These are phyloP conservation scores for Candida endomychidarum DNA, from an alignment of 805 yeast genomes.

Conservation along the genomic window DNA sequence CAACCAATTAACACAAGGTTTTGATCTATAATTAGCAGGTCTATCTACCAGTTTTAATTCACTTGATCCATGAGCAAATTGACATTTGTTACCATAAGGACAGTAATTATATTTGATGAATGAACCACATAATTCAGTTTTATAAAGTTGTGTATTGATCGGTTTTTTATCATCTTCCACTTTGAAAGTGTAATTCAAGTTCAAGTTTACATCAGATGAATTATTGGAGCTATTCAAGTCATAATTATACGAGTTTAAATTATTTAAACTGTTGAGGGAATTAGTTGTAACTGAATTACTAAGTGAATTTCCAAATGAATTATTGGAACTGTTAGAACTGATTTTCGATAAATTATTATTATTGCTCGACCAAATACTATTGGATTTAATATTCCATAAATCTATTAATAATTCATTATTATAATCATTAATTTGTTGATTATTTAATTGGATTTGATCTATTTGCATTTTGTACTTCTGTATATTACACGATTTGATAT, in stretches of 20 bases:
- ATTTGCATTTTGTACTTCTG: constrained; percentile 11
- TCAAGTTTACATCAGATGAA: background rate
- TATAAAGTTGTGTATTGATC: constrained; percentile 69
- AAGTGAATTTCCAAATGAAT: too few relatives aligned
- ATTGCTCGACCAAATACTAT: constrained; percentile 8
- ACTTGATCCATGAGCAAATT: constrained; percentile 85
- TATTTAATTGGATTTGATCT: constrained; percentile 8
- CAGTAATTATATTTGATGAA: constrained; percentile 66
- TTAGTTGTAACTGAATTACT: background rate
- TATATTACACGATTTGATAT: too few relatives aligned
- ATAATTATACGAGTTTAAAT: constrained; percentile 1
- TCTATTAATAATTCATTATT: constrained; percentile 10
- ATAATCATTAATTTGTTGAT: constrained; percentile 6
- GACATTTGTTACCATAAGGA: constrained; percentile 90
- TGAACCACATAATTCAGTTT: constrained; percentile 86
- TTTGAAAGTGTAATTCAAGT: constrained; percentile 2
- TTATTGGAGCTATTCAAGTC: constrained; percentile 1
- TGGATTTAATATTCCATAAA: constrained; percentile 9
- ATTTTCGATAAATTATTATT: constrained; percentile 5
- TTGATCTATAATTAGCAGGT: constrained; percentile 84
- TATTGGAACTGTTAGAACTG: constrained; percentile 6
- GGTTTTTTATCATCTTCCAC: constrained; percentile 17
- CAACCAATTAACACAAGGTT: constrained; percentile 87
- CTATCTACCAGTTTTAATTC: constrained; percentile 74
- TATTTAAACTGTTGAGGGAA: constrained; percentile 2